Percentiles rank a stretch among this genome's conserved stretches.
These are phyloP conservation scores for Phytophthora sp. DNA, from an alignment of 352 stramenopile genomes.

Conservation along the genomic window DNA sequence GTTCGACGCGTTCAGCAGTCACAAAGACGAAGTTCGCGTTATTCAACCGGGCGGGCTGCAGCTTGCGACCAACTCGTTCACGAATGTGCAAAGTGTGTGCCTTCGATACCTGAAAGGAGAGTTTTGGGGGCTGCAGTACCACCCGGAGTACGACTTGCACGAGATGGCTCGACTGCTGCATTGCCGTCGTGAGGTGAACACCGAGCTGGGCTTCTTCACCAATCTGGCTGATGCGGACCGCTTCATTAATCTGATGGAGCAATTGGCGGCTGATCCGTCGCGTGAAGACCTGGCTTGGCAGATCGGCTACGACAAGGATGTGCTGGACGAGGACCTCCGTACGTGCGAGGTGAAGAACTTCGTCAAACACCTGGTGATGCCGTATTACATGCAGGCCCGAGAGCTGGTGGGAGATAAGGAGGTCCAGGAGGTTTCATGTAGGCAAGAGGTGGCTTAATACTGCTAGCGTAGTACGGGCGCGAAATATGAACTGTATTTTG, in stretches of 20 bases:
- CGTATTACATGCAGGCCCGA: slow-evolving; percentile 45
- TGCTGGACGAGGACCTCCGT: slow-evolving; percentile 70
- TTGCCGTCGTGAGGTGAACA: slow-evolving; percentile 68
- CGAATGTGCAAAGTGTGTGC: slow-evolving; percentile 59
- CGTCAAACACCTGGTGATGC: slow-evolving; percentile 71
- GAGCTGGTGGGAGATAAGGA: slow-evolving; percentile 8
- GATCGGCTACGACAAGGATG: slow-evolving; percentile 67
- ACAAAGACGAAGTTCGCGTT: slow-evolving; percentile 81
- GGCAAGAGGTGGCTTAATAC: slow-evolving; percentile 32
- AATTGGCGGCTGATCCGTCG: slow-evolving; percentile 54
- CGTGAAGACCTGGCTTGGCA: slow-evolving; percentile 67
- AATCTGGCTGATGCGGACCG: slow-evolving; percentile 53
- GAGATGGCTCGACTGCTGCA: slow-evolving; percentile 76
- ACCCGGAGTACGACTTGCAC: slow-evolving; percentile 81
- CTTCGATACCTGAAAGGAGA: slow-evolving; percentile 69
- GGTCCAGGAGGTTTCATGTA: slow-evolving; percentile 13
- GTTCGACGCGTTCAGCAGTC: slow-evolving; percentile 78
- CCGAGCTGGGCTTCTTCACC: slow-evolving; percentile 67
- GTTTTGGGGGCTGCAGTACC: slow-evolving; percentile 84
- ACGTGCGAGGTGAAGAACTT: slow-evolving; percentile 80
- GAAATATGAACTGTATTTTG: slow-evolving; percentile 31
- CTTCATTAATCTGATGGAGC: slow-evolving; percentile 62
- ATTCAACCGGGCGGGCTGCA: slow-evolving; percentile 51
- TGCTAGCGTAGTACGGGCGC: neutral
- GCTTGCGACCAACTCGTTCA: slow-evolving; percentile 66